A percentile compares a stretch with the other conserved stretches of the same genome.
phyloP scores from a whole-genome alignment of 1,284 basidiomycete species.

The Entoloma clypeatum region DNA sequence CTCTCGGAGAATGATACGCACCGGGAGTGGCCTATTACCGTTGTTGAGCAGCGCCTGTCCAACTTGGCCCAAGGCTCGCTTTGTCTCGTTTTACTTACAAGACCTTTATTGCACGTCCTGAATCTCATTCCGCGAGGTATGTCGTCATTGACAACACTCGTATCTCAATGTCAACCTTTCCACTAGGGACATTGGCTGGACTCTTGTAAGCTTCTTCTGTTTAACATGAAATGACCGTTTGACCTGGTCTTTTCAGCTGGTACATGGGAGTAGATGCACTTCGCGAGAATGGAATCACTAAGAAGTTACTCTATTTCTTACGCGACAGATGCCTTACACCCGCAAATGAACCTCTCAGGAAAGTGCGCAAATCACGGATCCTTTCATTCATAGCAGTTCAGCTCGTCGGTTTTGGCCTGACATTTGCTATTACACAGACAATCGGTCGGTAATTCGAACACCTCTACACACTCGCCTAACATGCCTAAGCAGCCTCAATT shows the following conservation, averaged over 20 bases:
- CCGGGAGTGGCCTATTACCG: conserved; percentile 64
- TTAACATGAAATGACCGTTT: conserved; percentile 7
- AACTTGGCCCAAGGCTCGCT: conserved; percentile 83
- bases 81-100: conserved; percentile 76
- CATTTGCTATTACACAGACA: conserved; percentile 91
- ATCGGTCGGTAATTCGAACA: conserved; percentile 54
- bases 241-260: conserved; percentile 51
- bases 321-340: conserved; percentile 68
- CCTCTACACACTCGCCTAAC: conserved; percentile 2
- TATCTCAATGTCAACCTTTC: conserved; percentile 1
- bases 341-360: conserved; percentile 64
- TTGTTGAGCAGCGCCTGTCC: conserved; percentile 88
- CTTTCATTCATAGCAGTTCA: conserved; percentile 79
- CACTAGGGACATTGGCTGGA: conserved; percentile 62
- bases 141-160: background rate
- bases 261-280: conserved; percentile 89
- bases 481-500: conserved; percentile 61
- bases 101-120: conserved; percentile 80
- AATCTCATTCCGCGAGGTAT: conserved; percentile 70
- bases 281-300: conserved; percentile 79
- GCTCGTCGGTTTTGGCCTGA: conserved; percentile 83
- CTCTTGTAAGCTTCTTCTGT: conserved; percentile 52
- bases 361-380: conserved; percentile 74
- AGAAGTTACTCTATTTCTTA: conserved; percentile 80
- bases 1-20: conserved; percentile 12